A percentile compares a stretch with the other conserved stretches of the same genome.
phyloP scores from a whole-genome alignment of 225 moss, liverwort and hornwort genomes.

The Ulota crispa region DNA sequence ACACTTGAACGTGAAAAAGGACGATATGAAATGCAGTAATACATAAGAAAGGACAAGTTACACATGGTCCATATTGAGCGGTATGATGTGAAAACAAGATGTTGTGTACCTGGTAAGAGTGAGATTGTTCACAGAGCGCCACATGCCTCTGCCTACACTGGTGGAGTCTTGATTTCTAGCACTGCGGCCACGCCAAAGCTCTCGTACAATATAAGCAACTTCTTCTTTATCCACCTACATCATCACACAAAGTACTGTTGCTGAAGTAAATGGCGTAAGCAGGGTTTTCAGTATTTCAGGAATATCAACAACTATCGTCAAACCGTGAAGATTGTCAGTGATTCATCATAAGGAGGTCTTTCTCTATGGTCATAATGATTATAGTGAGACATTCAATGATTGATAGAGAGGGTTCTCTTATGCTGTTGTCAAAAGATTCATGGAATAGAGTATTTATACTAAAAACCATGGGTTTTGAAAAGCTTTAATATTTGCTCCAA shows the following conservation, averaged over 20 bases:
- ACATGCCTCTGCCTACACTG: constrained; percentile 93
- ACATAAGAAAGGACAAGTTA: background rate
- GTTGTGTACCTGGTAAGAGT: constrained; percentile 81
- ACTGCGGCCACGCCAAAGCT: constrained; percentile 97
- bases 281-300: background rate
- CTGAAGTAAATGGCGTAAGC: constrained; percentile 5
- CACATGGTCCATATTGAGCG: background rate
- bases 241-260: background rate
- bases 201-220: constrained; percentile 84
- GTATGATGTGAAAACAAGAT: background rate
- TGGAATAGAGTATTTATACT: background rate
- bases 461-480: background rate
- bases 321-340: background rate
- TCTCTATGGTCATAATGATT: background rate
- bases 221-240: constrained; percentile 94
- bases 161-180: constrained; percentile 78
- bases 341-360: background rate
- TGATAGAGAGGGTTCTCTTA: background rate
- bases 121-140: constrained; percentile 93
- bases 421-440: background rate
- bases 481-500: background rate
- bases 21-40: background rate
- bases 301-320: background rate
- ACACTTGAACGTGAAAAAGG: background rate
- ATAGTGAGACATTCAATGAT: background rate